Evolutionary conservation across 2,329 filamentous ascomycete genomes (phyloP).

Genomic region (Pseudogymnoascus destructans): DNA sequence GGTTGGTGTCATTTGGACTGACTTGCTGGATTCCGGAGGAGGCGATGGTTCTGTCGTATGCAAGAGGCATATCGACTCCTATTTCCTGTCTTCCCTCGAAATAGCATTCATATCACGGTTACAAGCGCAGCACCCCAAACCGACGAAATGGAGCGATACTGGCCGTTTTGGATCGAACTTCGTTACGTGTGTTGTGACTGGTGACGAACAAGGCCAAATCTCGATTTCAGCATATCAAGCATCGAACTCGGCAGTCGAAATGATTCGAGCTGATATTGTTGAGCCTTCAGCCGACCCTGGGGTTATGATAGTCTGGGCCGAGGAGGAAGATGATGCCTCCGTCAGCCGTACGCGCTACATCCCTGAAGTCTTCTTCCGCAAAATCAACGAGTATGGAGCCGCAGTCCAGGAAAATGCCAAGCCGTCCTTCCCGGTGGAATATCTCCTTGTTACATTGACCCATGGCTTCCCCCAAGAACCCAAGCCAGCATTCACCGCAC

Average conservation of each 20-base stretch:
- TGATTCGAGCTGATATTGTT: conserved; percentile 88
- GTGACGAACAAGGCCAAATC: conserved; percentile 80
- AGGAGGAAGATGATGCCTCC: conserved; percentile 68
- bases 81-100: conserved; percentile 85
- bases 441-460: conserved; percentile 87
- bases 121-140: conserved; percentile 77
- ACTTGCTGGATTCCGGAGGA: conserved; percentile 68
- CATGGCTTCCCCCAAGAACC: conserved; percentile 84
- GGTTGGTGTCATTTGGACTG: conserved; percentile 89
- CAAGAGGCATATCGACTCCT: conserved; percentile 86
- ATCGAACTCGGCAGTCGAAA: conserved; percentile 90
- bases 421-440: conserved; percentile 90
- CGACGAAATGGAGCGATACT: conserved; percentile 94
- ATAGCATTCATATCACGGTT: conserved; percentile 78
- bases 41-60: conserved; percentile 81
- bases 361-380: conserved; percentile 91
- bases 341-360: conserved; percentile 70
- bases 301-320: conserved; percentile 87
- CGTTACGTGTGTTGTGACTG: conserved; percentile 91
- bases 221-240: conserved; percentile 86
- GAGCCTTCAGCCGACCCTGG: conserved; percentile 88
- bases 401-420: conserved; percentile 97
- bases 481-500: conserved; percentile 60
- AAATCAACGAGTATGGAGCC: conserved; percentile 89
- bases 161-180: conserved; percentile 92